phyloP scores from a whole-genome alignment of 176 grass and related monocot genomes.

The Chloris gayana region DNA sequence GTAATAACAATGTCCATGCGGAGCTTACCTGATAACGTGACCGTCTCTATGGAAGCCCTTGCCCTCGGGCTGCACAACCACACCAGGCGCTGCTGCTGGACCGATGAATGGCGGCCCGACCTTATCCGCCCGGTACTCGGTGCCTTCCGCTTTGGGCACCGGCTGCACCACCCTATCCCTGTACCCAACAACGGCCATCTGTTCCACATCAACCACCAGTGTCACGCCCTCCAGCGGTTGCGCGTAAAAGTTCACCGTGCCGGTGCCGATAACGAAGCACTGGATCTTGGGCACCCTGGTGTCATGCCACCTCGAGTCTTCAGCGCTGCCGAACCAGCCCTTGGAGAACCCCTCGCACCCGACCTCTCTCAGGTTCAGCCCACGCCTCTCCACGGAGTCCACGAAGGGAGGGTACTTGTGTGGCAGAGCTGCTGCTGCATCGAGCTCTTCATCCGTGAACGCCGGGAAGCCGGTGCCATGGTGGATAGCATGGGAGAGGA shows the following conservation, averaged over 20 bases:
- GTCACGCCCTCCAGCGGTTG: conserved; percentile 68
- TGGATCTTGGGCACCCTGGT: conserved; percentile 44
- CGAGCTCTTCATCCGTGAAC: conserved; percentile 50
- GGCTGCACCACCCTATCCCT: conserved; percentile 40
- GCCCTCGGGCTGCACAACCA: no score
- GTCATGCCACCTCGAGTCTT: no score
- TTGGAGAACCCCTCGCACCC: conserved; percentile 44
- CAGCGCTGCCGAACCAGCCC: conserved; percentile 57
- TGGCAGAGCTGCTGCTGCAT: conserved; percentile 37
- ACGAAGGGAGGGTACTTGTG: conserved; percentile 57
- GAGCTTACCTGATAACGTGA: no score
- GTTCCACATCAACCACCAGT: conserved; percentile 64
- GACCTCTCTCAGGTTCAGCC: conserved; percentile 51
- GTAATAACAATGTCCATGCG: no score
- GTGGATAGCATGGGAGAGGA: conserved; percentile 52
- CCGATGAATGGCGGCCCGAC: not conserved
- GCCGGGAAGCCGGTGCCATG: conserved; percentile 51
- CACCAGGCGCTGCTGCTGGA: no score
- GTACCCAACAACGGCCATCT: conserved; percentile 62
- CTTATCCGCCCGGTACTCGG: no score
- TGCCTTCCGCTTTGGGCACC: conserved; percentile 49
- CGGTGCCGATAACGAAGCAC: conserved; percentile 47
- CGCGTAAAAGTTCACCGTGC: conserved; percentile 56
- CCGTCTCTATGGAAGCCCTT: no score
- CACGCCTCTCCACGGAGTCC: not conserved